phyloP scores from a whole-genome alignment of 1,139 yeast genomes.

The Nakaseomyces bracarensis region DNA sequence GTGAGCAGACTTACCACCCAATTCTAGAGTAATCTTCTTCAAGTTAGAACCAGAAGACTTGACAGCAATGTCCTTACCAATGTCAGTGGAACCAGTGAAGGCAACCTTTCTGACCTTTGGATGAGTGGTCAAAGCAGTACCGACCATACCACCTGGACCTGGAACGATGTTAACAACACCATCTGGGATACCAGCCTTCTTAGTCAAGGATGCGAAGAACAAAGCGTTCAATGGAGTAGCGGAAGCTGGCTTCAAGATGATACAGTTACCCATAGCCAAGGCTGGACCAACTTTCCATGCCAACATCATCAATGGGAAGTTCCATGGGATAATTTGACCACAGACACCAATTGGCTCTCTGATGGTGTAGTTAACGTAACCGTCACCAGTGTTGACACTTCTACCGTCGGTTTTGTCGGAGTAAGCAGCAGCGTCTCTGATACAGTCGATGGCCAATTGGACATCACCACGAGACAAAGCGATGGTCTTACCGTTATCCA shows the following conservation, averaged over 20 bases:
- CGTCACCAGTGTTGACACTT: constrained; percentile 53
- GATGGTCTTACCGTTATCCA: constrained; percentile 55
- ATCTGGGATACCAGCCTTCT: constrained; percentile 69
- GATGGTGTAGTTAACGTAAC: constrained; percentile 53
- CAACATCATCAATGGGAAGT: constrained; percentile 75
- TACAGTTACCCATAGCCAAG: constrained; percentile 69
- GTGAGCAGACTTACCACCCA: constrained; percentile 82
- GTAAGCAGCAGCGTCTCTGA: constrained; percentile 75
- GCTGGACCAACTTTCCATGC: constrained; percentile 81
- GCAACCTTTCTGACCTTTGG: constrained; percentile 69
- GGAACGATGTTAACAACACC: constrained; percentile 73
- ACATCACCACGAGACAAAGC: constrained; percentile 45
- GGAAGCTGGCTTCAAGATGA: constrained; percentile 69
- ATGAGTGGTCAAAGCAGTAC: constrained; percentile 63
- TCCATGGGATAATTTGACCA: constrained; percentile 89
- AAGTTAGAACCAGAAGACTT: constrained; percentile 58
- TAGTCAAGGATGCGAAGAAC: constrained; percentile 50
- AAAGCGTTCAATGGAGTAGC: constrained; percentile 73
- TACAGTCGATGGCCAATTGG: constrained; percentile 44
- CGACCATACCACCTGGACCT: constrained; percentile 68
- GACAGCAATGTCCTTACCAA: constrained; percentile 64
- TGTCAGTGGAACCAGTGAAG: constrained; percentile 74
- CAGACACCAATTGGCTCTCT: constrained; percentile 80
- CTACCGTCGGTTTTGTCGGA: constrained; percentile 73
- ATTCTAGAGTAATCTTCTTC: constrained; percentile 75